phyloP scores from a whole-genome alignment of 305 asterid species.

The Fraxinus floribunda region DNA sequence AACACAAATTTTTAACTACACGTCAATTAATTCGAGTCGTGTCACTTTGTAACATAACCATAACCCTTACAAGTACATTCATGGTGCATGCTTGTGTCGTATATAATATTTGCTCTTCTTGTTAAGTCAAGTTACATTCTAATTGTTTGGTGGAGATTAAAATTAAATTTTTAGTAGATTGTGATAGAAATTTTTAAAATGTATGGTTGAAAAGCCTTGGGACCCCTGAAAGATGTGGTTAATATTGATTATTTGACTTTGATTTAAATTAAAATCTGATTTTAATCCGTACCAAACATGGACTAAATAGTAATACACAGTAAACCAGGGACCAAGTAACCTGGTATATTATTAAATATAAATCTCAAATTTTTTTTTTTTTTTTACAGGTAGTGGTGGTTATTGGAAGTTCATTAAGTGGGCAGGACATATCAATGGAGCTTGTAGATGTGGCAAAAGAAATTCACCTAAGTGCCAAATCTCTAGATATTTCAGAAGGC shows the following conservation, averaged over 20 bases:
- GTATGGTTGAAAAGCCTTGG: too few relatives aligned
- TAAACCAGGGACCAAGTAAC: neutral
- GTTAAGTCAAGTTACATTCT: neutral
- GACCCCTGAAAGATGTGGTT: too few relatives aligned
- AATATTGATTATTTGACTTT: too few relatives aligned
- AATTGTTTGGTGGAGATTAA: neutral
- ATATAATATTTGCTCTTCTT: neutral
- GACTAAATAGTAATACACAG: too few relatives aligned
- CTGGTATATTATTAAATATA: neutral
- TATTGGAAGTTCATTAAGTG: constrained; percentile 81
- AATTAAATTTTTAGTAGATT: too few relatives aligned
- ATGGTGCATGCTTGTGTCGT: neutral
- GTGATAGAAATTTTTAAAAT: too few relatives aligned
- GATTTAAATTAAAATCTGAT: too few relatives aligned
- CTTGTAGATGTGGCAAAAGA: constrained; percentile 76
- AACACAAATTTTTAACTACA: neutral
- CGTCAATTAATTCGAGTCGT: neutral
- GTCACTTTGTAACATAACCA: neutral
- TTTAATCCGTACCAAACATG: too few relatives aligned
- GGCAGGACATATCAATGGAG: constrained; percentile 84
- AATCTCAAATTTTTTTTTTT: neutral
- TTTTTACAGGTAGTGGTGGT: constrained; percentile 72
- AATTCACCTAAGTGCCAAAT: constrained; percentile 62
- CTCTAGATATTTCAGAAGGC: constrained; percentile 54
- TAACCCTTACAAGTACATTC: neutral